A percentile compares a stretch with the other conserved stretches of the same genome.
Conservation (phyloP, 495 filamentous ascomycete genomes). For the Hapsidospora chrysogenum region DNA sequence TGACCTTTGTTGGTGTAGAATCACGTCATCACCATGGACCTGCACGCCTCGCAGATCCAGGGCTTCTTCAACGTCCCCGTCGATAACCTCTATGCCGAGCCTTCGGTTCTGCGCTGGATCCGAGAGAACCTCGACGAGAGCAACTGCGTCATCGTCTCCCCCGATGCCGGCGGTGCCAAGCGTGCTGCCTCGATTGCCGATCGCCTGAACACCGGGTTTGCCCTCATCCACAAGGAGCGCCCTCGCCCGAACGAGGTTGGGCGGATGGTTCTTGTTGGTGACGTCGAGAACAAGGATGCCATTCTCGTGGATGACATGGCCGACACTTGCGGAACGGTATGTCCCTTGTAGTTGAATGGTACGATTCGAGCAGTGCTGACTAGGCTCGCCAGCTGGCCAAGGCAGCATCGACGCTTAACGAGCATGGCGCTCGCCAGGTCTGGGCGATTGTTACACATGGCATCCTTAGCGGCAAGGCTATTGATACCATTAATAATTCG, state of each 20-base stretch:
- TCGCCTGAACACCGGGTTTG: slow-evolving; percentile 79
- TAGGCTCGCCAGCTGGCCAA: slow-evolving; percentile 54
- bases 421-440: slow-evolving; percentile 74
- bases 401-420: slow-evolving; percentile 79
- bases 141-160: slow-evolving; percentile 83
- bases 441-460: slow-evolving; percentile 95
- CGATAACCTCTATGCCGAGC: slow-evolving; percentile 85
- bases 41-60: slow-evolving; percentile 97
- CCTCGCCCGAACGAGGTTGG: slow-evolving; percentile 89
- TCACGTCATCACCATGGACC: slow-evolving; percentile 91
- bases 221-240: slow-evolving; percentile 96
- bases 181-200: slow-evolving; percentile 94
- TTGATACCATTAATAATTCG: slow-evolving; percentile 77
- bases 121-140: slow-evolving; percentile 74
- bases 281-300: slow-evolving; percentile 42
- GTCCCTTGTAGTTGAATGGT: background rate
- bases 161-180: slow-evolving; percentile 93
- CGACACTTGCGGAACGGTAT: slow-evolving; percentile 64
- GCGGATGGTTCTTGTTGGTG: slow-evolving; percentile 86
- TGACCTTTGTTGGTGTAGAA: slow-evolving; percentile 35
- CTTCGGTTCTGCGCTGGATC: slow-evolving; percentile 80
- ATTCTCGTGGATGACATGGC: slow-evolving; percentile 61
- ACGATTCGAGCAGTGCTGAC: background rate
- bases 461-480: slow-evolving; percentile 82
- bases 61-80: slow-evolving; percentile 98